Percentiles rank a stretch among this genome's conserved stretches.
phyloP scores from a whole-genome alignment of 2,329 filamentous ascomycete genomes.

The Hypoxylon sp. region DNA sequence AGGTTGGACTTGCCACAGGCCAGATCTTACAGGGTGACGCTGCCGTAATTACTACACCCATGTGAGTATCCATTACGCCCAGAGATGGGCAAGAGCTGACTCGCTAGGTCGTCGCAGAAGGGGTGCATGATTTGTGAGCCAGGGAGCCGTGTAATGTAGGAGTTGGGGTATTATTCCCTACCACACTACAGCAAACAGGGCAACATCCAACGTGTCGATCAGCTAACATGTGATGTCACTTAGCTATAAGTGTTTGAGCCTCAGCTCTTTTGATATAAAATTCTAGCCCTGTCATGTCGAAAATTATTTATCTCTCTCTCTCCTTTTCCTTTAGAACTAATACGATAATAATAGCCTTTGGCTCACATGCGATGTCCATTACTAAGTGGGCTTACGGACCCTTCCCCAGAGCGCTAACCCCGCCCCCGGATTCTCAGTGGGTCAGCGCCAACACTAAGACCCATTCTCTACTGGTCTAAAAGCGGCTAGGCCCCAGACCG shows the following conservation, averaged over 20 bases:
- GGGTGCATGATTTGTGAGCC: slow-evolving; percentile 31
- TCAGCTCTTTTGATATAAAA: slow-evolving; percentile 13
- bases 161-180: slow-evolving; percentile 42
- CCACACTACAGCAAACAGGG: slow-evolving; percentile 19
- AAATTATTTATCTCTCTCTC: slow-evolving; percentile 2
- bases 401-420: slow-evolving; percentile 38
- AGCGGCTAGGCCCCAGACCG: slow-evolving; percentile 25
- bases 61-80: slow-evolving; percentile 27
- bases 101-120: slow-evolving; percentile 11
- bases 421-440: slow-evolving; percentile 46
- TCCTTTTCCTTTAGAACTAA: slow-evolving; percentile 13
- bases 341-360: slow-evolving; percentile 15
- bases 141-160: slow-evolving; percentile 29
- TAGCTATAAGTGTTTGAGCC: slow-evolving; percentile 28
- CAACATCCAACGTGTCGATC: slow-evolving; percentile 28
- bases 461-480: slow-evolving; percentile 13
- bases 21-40: slow-evolving; percentile 33
- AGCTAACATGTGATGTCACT: slow-evolving; percentile 38
- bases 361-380: slow-evolving; percentile 34
- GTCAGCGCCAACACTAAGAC: slow-evolving; percentile 22
- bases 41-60: slow-evolving; percentile 19
- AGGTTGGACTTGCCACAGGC: slow-evolving; percentile 35
- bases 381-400: slow-evolving; percentile 33
- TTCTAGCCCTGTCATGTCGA: background rate
- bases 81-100: slow-evolving; percentile 26